These are phyloP conservation scores for Urtica urens DNA, from an alignment of 306 rosid genomes.

Conservation along the genomic window DNA sequence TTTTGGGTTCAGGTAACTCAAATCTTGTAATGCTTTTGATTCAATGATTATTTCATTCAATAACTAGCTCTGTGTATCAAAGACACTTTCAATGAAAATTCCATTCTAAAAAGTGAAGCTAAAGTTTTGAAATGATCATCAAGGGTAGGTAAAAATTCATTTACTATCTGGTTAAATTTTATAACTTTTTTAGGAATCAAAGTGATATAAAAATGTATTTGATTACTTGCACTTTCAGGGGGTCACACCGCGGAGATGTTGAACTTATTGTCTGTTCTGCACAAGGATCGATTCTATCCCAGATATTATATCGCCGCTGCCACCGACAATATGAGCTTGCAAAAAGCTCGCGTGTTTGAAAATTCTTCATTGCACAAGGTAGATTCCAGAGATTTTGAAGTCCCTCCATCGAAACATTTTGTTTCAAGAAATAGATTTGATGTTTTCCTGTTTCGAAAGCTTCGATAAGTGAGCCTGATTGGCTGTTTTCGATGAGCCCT, in stretches of 20 bases:
- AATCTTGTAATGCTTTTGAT: neutral
- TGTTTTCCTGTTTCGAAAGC: too few species aligned
- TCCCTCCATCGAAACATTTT: too few species aligned
- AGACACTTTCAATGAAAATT: too few species aligned
- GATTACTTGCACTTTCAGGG: constrained; percentile 21
- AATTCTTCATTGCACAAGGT: constrained; percentile 34
- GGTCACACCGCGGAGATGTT: constrained; percentile 97
- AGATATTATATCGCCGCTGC: constrained; percentile 79
- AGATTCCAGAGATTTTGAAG: too few species aligned
- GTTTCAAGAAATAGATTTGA: too few species aligned
- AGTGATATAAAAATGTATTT: neutral
- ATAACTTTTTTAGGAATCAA: neutral
- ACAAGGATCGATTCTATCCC: constrained; percentile 46
- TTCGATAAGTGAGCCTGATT: neutral
- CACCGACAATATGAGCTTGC: constrained; percentile 88
- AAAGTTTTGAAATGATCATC: too few species aligned
- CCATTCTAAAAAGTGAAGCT: too few species aligned
- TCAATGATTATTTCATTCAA: too few species aligned
- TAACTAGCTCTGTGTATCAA: too few species aligned
- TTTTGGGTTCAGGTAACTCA: constrained; percentile 26
- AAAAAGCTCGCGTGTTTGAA: constrained; percentile 64
- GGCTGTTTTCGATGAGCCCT: neutral
- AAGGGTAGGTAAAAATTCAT: too few species aligned
- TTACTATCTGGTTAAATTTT: neutral
- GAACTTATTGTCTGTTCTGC: constrained; percentile 62